Base-by-base conservation (phyloP, 768 basidiomycete genomes). In the Macrocybe gigantea region DNA sequence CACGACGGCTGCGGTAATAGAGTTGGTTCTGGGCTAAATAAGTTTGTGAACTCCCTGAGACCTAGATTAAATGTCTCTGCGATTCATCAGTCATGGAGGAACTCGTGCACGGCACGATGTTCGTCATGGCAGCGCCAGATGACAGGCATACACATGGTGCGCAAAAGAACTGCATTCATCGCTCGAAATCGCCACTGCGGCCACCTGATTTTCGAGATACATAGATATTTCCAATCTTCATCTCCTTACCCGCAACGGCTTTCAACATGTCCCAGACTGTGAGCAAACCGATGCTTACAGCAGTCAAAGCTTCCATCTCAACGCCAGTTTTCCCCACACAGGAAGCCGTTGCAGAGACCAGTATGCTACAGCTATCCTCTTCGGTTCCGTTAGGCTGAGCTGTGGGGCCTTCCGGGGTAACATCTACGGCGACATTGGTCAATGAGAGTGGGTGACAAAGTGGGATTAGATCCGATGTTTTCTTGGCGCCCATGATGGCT, bases 211-310 rank as follows among this genome's bases (percentile, higher is more conserved):
- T 93, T 32, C 67, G 63, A 1, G 70, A 67, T 3, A 92, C 84
- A 52, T 75, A 65, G 34, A 92, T 77, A 15, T 80, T 76, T 13
- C 79, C 71, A 33, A 96, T 88, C 49, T 78, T 67, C 88, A 95
- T 93, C 49, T 89, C 86, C 60, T 78, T 77, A n/a, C 90, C 93
- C 1, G 88, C 90, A 1, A 91, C 83, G 5, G 86, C 85, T 66
- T 94, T 93, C 31, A 93, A 75, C 92, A 95, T 93, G 60, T 93
- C 91, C 88, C 91, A 95, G 10, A 93, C 82, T 1, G 89, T 90
- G 46, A 94, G 68, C 32, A 89, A 72, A 5, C 83, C 83, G 31
- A 88, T 71, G 1, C 82, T 82, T 7, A 90, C 92, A 15, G 84
- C 85, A n/a, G 84, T 88, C 48, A 94, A 62, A 15, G 92, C 93